phyloP scores from a whole-genome alignment of 2,329 filamentous ascomycete genomes.

The Epichloe gansuensis region DNA sequence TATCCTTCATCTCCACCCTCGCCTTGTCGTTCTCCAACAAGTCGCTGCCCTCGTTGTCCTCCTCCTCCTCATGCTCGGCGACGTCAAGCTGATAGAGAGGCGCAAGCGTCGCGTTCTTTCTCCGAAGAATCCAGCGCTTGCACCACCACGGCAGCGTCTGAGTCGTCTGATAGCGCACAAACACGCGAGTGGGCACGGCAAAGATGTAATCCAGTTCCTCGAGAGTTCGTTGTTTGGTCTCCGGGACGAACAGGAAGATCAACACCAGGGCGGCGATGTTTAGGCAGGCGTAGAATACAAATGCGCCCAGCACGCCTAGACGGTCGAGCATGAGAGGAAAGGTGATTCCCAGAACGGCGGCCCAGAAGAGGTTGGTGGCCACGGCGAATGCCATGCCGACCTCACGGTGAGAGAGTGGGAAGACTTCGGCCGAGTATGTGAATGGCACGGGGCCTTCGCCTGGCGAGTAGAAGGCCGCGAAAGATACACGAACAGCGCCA shows the following conservation, averaged over 20 bases:
- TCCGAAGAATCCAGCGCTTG: conserved; percentile 42
- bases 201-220: conserved; percentile 49
- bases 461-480: conserved; percentile 37
- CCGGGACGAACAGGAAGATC: conserved; percentile 45
- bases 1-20: conserved; percentile 26
- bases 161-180: conserved; percentile 44
- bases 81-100: conserved; percentile 32
- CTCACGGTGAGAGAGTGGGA: conserved; percentile 58
- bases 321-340: conserved; percentile 43
- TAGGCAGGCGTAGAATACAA: conserved; percentile 42
- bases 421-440: conserved; percentile 57
- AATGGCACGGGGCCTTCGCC: conserved; percentile 56
- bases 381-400: conserved; percentile 61
- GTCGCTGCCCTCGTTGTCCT: conserved; percentile 18
- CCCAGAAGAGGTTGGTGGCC: conserved; percentile 51
- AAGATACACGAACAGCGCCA: conserved; percentile 47
- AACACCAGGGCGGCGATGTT: conserved; percentile 42
- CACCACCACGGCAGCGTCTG: conserved; percentile 49
- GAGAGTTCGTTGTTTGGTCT: conserved; percentile 44
- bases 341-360: conserved; percentile 49
- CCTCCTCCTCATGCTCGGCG: conserved; percentile 18
- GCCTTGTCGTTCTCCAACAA: conserved; percentile 26
- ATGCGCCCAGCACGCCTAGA: conserved; percentile 35
- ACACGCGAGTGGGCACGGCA: conserved; percentile 45
- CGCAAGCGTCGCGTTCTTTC: conserved; percentile 28